Base-by-base conservation (phyloP, 768 basidiomycete species). In the Chalciporus pseudorubinellus region DNA sequence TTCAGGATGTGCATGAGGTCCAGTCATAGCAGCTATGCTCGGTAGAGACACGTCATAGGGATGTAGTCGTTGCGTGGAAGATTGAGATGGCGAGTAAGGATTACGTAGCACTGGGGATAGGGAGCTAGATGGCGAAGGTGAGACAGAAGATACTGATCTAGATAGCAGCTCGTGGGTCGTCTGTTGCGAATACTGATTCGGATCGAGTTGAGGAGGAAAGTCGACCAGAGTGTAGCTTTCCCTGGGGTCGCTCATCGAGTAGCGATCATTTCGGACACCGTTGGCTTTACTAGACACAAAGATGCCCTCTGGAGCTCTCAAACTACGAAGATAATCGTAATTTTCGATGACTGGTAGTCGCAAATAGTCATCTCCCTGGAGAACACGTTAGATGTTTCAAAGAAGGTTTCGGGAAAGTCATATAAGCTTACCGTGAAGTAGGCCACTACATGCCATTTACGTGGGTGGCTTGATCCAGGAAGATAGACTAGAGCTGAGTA, bases 361-460 rank as follows among this genome's bases (percentile, higher is more conserved):
- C 9, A 75, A 72, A 60, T 87, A 88, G 64, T 89, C 87, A 55
- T 80, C 79, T 12, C 80, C 83, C 87, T 89, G 53, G 49, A 29
- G n/a, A 44, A 31, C 18, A 26, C 29, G 19, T 47, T 22, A 50
- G 19, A 33, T 19, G 13, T 18, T 45, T 44, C 26, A 46, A 40
- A 10, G 12, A n/a, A 10, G 16, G 31, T 22, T 31, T 24, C 41
- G 12, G n/a, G 22, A 48, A 41, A 42, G 24, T 39, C 34, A 52
- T 39, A 43, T 42, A 19, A 46, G 60, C 79, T 64, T 63, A 89
- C 87, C 68, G 82, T 81, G 68, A 90, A 89, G 73, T 90, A 90
- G 41, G 87, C 87, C 51, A 89, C 87, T 44, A 90, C 78, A 70
- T 91, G 88, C 88, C 88, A 91, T 77, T 89, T 89, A 39, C 81